A percentile compares a stretch with the other conserved stretches of the same genome.
These are phyloP conservation scores for Debaryomyces sp. DNA, from an alignment of 1,139 yeast genomes.

Conservation along the genomic window DNA sequence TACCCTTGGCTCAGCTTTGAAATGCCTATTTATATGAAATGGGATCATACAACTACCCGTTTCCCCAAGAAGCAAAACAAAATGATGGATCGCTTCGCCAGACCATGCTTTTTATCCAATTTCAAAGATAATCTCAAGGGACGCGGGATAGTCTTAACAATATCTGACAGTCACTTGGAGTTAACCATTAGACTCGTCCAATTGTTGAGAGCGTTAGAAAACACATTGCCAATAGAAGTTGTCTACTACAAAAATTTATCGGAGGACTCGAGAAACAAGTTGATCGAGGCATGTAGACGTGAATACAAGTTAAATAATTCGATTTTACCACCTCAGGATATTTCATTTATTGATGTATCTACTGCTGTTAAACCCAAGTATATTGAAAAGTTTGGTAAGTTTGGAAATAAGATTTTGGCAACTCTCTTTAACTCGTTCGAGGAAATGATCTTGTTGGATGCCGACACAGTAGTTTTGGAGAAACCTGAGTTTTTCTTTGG, in stretches of 20 bases:
- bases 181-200: constrained; percentile 31
- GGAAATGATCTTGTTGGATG: constrained; percentile 53
- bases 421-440: constrained; percentile 52
- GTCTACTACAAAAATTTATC: constrained; percentile 29
- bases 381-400: constrained; percentile 34
- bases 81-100: constrained; percentile 4
- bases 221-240: constrained; percentile 40
- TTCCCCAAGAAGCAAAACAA: constrained; percentile 11
- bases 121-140: constrained; percentile 29
- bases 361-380: constrained; percentile 30
- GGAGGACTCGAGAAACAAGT: constrained; percentile 22
- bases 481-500: constrained; percentile 40
- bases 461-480: constrained; percentile 49
- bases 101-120: constrained; percentile 20
- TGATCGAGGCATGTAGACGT: constrained; percentile 30
- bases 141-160: constrained; percentile 41
- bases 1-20: constrained; percentile 31
- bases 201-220: constrained; percentile 31
- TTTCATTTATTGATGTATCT: constrained; percentile 48
- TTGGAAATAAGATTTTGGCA: constrained; percentile 54
- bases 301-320: constrained; percentile 14
- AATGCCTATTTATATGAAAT: constrained; percentile 25
- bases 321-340: constrained; percentile 37
- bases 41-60: constrained; percentile 16
- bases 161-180: constrained; percentile 34